Evolutionary conservation across 1,284 basidiomycete species (phyloP).

Genomic region (Cronartium quercuum): DNA sequence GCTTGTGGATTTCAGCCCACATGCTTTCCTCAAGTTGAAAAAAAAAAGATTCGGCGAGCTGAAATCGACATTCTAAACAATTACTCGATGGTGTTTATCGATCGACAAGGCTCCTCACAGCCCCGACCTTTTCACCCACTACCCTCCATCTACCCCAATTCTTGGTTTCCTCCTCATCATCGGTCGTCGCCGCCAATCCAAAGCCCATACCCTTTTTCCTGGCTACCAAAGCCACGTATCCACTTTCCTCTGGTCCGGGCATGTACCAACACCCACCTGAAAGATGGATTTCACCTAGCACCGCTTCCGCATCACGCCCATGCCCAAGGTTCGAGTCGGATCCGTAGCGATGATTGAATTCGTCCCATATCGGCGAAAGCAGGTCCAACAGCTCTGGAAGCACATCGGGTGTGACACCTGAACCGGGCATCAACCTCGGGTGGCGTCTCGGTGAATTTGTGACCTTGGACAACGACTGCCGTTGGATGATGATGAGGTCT

Average conservation of each 20-base stretch:
- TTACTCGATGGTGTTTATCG: too few relatives aligned
- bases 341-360: too few relatives aligned
- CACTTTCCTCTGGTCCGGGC: not conserved
- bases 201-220: not conserved
- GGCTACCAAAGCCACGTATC: not conserved
- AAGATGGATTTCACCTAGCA: not conserved
- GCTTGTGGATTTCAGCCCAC: too few relatives aligned
- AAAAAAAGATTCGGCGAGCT: too few relatives aligned
- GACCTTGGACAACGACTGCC: not conserved
- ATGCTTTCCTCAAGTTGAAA: too few relatives aligned
- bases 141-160: not conserved
- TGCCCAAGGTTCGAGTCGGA: too few relatives aligned
- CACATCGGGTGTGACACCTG: not conserved
- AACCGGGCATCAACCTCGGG: not conserved
- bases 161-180: not conserved
- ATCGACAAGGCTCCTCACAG: not conserved
- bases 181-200: not conserved
- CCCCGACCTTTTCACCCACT: not conserved
- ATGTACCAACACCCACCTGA: not conserved
- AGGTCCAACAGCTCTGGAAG: not conserved
- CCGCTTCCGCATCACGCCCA: not conserved
- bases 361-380: not conserved
- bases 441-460: not conserved
- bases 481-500: not conserved
- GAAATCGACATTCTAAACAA: too few relatives aligned